Conservation (phyloP, 1,139 yeast species). For the Geotrichum cucujoidarum region DNA sequence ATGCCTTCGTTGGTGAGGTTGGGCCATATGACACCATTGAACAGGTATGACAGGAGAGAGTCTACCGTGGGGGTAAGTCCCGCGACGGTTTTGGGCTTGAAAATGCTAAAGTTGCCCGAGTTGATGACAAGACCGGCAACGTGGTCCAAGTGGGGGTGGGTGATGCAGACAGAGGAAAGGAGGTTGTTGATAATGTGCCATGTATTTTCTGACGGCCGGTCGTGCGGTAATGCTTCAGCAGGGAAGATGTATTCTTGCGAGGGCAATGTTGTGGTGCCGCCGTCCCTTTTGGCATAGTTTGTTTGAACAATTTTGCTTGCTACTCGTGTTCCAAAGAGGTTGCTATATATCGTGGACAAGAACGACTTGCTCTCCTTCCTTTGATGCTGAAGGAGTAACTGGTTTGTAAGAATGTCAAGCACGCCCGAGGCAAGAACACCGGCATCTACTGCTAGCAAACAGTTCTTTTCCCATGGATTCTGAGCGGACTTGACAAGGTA, state of each 20-base stretch:
- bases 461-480: slow-evolving; percentile 36
- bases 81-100: slow-evolving; percentile 43
- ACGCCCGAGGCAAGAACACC: slow-evolving; percentile 67
- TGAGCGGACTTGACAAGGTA: slow-evolving; percentile 56
- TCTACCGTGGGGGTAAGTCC: slow-evolving; percentile 53
- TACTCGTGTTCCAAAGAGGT: slow-evolving; percentile 5
- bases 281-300: slow-evolving; percentile 1
- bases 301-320: slow-evolving; percentile 9
- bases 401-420: slow-evolving; percentile 44
- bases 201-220: slow-evolving; percentile 33
- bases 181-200: slow-evolving; percentile 34
- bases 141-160: slow-evolving; percentile 88
- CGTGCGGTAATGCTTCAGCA: slow-evolving; percentile 24
- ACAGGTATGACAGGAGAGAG: slow-evolving; percentile 52
- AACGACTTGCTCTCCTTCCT: neutral
- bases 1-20: slow-evolving; percentile 45
- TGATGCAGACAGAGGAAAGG: slow-evolving; percentile 49
- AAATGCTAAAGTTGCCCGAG: slow-evolving; percentile 52
- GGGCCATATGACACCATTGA: slow-evolving; percentile 83
- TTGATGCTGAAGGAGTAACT: slow-evolving; percentile 9
- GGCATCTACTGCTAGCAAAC: slow-evolving; percentile 64
- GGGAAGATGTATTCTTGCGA: slow-evolving; percentile 19
- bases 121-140: slow-evolving; percentile 63
- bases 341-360: slow-evolving; percentile 3
- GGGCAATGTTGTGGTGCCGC: neutral